Evolutionary conservation across 768 basidiomycete species (phyloP).

Genomic region (Pleurotus sapidus): DNA sequence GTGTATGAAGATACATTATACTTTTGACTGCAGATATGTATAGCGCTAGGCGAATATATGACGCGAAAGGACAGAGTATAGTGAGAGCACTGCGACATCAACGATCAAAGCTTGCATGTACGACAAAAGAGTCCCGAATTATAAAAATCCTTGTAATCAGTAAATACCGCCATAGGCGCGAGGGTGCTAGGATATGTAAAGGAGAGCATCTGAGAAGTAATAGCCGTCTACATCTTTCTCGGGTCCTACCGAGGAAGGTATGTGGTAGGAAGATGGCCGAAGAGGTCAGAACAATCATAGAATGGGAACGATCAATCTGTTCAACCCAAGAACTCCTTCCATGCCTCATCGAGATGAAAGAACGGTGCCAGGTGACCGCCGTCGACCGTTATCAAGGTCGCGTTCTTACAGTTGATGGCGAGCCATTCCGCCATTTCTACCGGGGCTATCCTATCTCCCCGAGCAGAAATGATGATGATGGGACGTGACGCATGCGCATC

Average conservation of each 20-base stretch:
- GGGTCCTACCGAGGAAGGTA: too few relatives aligned
- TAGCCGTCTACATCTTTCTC: too few relatives aligned
- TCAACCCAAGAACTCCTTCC: slow-evolving; percentile 31
- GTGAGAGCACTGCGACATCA: too few relatives aligned
- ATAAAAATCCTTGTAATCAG: neutral
- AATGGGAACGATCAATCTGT: neutral
- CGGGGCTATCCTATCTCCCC: slow-evolving; percentile 39
- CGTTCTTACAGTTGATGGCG: slow-evolving; percentile 42
- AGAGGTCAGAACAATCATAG: neutral
- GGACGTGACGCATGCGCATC: slow-evolving; percentile 40
- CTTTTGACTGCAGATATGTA: too few relatives aligned
- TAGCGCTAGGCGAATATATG: too few relatives aligned
- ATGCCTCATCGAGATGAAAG: slow-evolving; percentile 44
- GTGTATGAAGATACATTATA: too few relatives aligned
- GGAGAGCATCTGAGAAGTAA: neutral
- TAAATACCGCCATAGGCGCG: neutral
- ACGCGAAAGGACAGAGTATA: too few relatives aligned
- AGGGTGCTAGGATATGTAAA: neutral
- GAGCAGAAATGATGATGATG: slow-evolving; percentile 42
- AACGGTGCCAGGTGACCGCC: slow-evolving; percentile 51
- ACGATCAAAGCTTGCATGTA: too few relatives aligned
- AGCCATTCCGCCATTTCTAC: slow-evolving; percentile 46
- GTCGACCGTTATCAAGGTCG: slow-evolving; percentile 32
- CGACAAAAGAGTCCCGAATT: too few relatives aligned
- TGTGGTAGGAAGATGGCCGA: too few relatives aligned